A percentile compares a stretch with the other conserved stretches of the same genome.
phyloP scores from a whole-genome alignment of 2,329 filamentous ascomycete species.

The Fusarium proliferatum region DNA sequence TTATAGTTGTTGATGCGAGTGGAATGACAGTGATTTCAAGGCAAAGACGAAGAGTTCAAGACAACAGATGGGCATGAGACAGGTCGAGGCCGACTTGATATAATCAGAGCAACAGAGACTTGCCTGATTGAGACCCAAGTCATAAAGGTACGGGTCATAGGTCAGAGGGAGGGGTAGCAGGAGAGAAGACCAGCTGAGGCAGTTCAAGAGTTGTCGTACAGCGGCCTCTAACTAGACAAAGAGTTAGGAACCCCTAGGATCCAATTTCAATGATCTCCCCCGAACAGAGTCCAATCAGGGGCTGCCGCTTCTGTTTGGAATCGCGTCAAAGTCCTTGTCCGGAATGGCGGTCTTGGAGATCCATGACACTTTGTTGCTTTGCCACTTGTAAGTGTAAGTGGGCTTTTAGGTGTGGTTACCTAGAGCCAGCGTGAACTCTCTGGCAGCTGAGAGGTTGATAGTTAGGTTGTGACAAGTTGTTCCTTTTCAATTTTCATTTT shows the following conservation, averaged over 20 bases:
- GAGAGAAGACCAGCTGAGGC: constrained; percentile 1
- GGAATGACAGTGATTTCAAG: constrained; percentile 24
- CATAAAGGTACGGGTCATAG: not conserved
- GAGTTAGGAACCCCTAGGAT: not conserved
- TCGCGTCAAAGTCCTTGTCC: constrained; percentile 10
- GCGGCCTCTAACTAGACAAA: constrained; percentile 15
- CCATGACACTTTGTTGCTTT: constrained; percentile 37
- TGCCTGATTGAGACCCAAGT: not conserved
- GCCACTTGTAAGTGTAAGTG: constrained; percentile 20
- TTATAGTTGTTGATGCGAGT: constrained; percentile 7
- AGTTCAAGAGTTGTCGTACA: constrained; percentile 11
- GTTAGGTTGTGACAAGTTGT: not conserved
- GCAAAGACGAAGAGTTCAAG: not conserved
- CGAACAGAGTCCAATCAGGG: constrained; percentile 13
- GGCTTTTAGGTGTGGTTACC: constrained; percentile 11
- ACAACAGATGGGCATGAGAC: not conserved
- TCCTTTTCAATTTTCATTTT: not conserved
- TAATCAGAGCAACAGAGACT: not conserved
- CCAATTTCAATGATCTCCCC: not conserved
- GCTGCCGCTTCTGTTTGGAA: not conserved
- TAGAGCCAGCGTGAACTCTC: not conserved
- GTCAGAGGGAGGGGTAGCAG: not conserved
- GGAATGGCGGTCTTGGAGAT: constrained; percentile 13
- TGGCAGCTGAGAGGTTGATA: not conserved
- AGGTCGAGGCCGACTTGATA: not conserved